These are phyloP conservation scores for Rosa multiflora DNA, from an alignment of 306 rosid species.

Conservation along the genomic window DNA sequence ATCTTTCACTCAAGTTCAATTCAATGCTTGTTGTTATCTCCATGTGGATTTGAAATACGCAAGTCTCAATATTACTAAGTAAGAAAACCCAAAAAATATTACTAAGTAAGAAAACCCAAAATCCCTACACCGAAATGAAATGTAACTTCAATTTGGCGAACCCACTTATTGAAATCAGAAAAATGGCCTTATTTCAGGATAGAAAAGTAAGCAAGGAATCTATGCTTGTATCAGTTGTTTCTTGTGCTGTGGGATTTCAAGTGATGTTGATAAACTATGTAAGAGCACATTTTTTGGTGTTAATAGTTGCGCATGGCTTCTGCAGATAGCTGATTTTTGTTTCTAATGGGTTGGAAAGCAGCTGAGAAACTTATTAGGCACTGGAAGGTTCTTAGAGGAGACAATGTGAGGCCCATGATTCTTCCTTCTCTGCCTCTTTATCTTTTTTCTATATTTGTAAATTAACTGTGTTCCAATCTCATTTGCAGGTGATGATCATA, in stretches of 20 bases:
- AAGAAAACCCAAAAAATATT: no score
- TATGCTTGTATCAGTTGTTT: not conserved
- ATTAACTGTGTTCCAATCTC: not conserved
- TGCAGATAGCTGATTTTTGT: slow-evolving; percentile 4
- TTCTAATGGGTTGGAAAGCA: slow-evolving; percentile 92
- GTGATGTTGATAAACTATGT: not conserved
- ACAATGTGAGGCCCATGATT: slow-evolving; percentile 49
- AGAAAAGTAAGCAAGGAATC: not conserved
- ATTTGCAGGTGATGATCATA: slow-evolving; percentile 76
- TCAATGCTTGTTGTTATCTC: no score
- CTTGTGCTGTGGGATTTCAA: not conserved
- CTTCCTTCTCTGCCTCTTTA: not conserved
- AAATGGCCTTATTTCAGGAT: not conserved
- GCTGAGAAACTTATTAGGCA: slow-evolving; percentile 90
- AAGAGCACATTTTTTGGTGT: not conserved
- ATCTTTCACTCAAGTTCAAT: no score
- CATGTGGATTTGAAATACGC: no score
- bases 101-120: no score
- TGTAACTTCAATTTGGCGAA: not conserved
- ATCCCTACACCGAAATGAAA: no score
- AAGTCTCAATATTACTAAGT: no score
- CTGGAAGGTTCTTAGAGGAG: slow-evolving; percentile 91
- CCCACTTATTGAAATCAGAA: not conserved
- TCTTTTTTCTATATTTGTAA: not conserved
- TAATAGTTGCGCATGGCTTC: slow-evolving; percentile 7